A percentile compares a stretch with the other conserved stretches of the same genome.
Conservation (phyloP, 176 grass and related monocot species). For the Pontederia paniculata region DNA sequence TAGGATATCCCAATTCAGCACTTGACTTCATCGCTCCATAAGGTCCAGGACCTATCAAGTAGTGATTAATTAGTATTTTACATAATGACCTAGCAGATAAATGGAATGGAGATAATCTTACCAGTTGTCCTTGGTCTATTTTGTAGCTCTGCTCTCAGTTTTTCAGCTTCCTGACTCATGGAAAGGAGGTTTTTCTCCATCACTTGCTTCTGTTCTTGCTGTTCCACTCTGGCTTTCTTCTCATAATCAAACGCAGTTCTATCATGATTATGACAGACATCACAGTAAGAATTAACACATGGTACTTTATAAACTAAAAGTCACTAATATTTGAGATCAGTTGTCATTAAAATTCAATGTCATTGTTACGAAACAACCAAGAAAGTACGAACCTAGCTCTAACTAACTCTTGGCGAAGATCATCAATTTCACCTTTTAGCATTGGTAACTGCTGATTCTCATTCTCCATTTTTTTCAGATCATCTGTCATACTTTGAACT, state of each 20-base stretch:
- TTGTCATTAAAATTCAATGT: not conserved
- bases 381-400: conserved; percentile 25
- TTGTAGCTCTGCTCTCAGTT: conserved; percentile 25
- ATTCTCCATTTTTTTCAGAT: conserved; percentile 26
- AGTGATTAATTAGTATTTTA: conserved; percentile 16
- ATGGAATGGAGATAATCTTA: not conserved
- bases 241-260: conserved; percentile 25
- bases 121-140: conserved; percentile 25
- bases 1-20: not conserved
- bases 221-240: conserved; percentile 13
- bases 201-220: conserved; percentile 21
- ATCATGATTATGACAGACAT: not conserved
- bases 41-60: not conserved
- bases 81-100: too few species aligned
- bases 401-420: conserved; percentile 21
- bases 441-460: conserved; percentile 30
- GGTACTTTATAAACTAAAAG: not conserved
- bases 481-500: conserved; percentile 20
- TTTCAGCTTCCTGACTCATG: conserved; percentile 33
- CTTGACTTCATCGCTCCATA: not conserved
- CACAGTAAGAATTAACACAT: conserved; percentile 9
- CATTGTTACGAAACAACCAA: not conserved
- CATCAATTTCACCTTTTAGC: conserved; percentile 26
- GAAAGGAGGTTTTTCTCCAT: conserved; percentile 38
- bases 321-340: not conserved